These are phyloP conservation scores for Pyricularia grisea DNA, from an alignment of 2,329 filamentous ascomycete genomes.

Conservation along the genomic window DNA sequence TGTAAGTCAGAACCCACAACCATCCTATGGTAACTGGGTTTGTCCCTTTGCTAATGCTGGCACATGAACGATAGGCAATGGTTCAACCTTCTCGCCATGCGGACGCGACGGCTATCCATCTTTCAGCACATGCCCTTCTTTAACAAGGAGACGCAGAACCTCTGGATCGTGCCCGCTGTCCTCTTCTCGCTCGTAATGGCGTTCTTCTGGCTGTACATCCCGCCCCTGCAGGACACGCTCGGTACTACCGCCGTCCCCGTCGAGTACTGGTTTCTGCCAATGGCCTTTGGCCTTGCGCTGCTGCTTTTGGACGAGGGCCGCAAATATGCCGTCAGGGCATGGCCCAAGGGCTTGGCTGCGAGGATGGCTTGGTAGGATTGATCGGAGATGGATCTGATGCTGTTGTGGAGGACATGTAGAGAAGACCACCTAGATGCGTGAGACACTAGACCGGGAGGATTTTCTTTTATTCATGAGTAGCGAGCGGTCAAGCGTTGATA, in stretches of 20 bases:
- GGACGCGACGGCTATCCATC: constrained; percentile 56
- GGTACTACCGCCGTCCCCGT: constrained; percentile 55
- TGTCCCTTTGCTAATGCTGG: neutral
- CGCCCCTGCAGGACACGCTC: constrained; percentile 50
- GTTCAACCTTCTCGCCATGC: constrained; percentile 64
- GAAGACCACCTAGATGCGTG: neutral
- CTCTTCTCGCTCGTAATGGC: constrained; percentile 59
- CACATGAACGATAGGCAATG: constrained; percentile 44
- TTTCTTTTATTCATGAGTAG: neutral
- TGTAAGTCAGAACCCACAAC: constrained; percentile 34
- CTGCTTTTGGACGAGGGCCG: constrained; percentile 57
- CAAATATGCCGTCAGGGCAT: constrained; percentile 52
- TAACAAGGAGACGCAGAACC: constrained; percentile 56
- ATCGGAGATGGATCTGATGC: neutral
- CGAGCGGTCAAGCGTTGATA: neutral
- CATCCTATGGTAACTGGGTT: neutral
- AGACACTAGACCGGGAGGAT: neutral
- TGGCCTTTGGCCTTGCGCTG: constrained; percentile 58
- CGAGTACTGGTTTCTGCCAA: constrained; percentile 69
- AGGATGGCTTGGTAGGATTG: constrained; percentile 50
- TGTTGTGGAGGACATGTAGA: neutral
- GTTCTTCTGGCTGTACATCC: constrained; percentile 62
- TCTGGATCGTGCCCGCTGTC: constrained; percentile 62
- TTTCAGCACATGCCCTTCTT: constrained; percentile 64
- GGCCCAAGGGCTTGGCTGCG: constrained; percentile 46